phyloP scores from a whole-genome alignment of 2,329 filamentous ascomycete genomes.

The Neonectria neomacrospora region DNA sequence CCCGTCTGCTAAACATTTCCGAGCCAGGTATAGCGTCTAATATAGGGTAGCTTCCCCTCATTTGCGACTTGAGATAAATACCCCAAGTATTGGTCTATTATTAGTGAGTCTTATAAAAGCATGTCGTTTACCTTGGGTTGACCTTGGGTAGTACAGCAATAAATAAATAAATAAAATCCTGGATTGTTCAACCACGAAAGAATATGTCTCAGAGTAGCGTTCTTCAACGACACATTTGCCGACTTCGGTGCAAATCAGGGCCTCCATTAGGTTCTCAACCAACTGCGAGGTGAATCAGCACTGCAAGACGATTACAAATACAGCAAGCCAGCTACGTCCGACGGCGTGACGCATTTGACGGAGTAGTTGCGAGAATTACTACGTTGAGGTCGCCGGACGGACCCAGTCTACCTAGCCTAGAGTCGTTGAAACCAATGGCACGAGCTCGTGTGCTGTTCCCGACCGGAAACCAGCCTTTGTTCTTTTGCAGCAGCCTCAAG shows the following conservation, averaged over 20 bases:
- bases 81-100: neutral
- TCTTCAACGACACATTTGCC: slow-evolving; percentile 3
- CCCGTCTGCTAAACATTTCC: neutral
- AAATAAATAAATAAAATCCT: neutral
- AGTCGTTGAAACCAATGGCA: neutral
- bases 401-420: too few relatives aligned
- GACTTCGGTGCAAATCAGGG: slow-evolving; percentile 7
- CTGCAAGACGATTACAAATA: slow-evolving; percentile 18
- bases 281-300: neutral
- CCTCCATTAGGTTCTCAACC: neutral
- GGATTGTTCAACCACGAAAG: neutral
- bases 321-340: neutral
- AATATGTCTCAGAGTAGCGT: slow-evolving; percentile 13
- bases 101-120: too few relatives aligned
- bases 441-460: neutral
- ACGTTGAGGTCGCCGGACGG: neutral
- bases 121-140: too few relatives aligned
- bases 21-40: neutral
- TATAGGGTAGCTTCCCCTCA: neutral
- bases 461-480: neutral
- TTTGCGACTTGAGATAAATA: neutral
- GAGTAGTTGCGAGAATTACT: neutral
- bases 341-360: slow-evolving; percentile 6
- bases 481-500: neutral
- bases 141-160: neutral